Conservation (phyloP, 495 filamentous ascomycete genomes). For the Hypoxylon trugodes region DNA sequence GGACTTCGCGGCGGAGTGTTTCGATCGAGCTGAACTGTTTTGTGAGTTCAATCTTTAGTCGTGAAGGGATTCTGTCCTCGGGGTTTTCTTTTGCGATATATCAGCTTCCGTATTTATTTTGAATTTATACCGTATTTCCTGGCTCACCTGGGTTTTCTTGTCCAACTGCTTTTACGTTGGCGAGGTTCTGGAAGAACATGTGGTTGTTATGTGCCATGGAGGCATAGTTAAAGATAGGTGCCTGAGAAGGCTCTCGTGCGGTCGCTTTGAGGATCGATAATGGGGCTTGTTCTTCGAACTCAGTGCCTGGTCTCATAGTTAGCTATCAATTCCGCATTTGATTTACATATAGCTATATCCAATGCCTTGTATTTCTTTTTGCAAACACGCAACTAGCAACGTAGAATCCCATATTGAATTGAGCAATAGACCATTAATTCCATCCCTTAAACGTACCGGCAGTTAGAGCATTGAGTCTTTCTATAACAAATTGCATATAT, state of each 20-base stretch:
- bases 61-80: conserved; percentile 42
- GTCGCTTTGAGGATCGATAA: conserved; percentile 76
- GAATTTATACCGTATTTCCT: conserved; percentile 9
- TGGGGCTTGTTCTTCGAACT: conserved; percentile 62
- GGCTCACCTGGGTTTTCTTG: conserved; percentile 18
- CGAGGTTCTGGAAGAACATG: conserved; percentile 81
- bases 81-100: background rate
- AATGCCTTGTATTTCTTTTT: background rate
- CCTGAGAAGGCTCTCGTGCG: conserved; percentile 78
- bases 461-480: conserved; percentile 77
- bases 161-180: conserved; percentile 58
- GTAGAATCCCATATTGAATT: background rate
- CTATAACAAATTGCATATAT: conserved; percentile 76
- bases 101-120: background rate
- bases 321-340: conserved; percentile 7
- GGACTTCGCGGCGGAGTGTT: conserved; percentile 78
- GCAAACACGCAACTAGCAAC: background rate
- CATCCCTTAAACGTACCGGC: conserved; percentile 64
- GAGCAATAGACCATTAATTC: background rate
- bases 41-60: conserved; percentile 55
- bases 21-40: conserved; percentile 80
- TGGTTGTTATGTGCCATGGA: conserved; percentile 97
- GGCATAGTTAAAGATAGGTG: conserved; percentile 90
- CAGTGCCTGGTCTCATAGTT: conserved; percentile 57
- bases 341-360: background rate